phyloP scores from a whole-genome alignment of 2,329 filamentous ascomycete genomes.

The Penicillium crustosum region DNA sequence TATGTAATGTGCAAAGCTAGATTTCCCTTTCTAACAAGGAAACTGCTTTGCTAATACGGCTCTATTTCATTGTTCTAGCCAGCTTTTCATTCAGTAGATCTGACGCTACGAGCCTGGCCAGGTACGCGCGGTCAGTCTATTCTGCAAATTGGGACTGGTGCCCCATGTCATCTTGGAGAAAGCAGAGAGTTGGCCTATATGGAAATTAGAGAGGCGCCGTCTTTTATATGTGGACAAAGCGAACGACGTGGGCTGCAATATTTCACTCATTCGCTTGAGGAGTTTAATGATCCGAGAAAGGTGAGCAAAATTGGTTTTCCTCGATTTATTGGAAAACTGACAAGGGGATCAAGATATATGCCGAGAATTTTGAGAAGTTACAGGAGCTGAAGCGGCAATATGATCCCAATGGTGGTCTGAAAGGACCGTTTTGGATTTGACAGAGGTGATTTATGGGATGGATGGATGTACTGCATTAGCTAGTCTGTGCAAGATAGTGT shows the following conservation, averaged over 20 bases:
- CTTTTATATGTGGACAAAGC: not conserved
- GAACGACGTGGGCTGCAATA: not conserved
- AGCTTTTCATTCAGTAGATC: too few relatives aligned
- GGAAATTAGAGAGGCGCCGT: not conserved
- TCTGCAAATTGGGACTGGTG: too few relatives aligned
- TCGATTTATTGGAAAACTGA: not conserved
- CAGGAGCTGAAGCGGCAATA: not conserved
- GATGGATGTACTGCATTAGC: too few relatives aligned
- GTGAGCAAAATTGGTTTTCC: not conserved
- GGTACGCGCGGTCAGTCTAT: too few relatives aligned
- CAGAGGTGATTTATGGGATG: too few relatives aligned
- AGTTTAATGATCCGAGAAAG: not conserved
- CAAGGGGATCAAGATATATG: not conserved
- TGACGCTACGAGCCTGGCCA: too few relatives aligned
- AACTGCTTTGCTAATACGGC: too few relatives aligned
- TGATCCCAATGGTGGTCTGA: not conserved
- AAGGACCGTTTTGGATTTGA: not conserved
- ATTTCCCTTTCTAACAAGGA: too few relatives aligned
- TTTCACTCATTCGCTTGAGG: not conserved
- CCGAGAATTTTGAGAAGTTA: not conserved
- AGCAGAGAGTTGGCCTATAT: not conserved
- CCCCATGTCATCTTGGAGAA: too few relatives aligned
- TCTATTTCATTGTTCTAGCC: too few relatives aligned
- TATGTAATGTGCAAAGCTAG: too few relatives aligned
- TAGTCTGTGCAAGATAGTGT: too few relatives aligned